phyloP scores from a whole-genome alignment of 129 eudicot genomes.

The Chrysanthemum seticuspe region DNA sequence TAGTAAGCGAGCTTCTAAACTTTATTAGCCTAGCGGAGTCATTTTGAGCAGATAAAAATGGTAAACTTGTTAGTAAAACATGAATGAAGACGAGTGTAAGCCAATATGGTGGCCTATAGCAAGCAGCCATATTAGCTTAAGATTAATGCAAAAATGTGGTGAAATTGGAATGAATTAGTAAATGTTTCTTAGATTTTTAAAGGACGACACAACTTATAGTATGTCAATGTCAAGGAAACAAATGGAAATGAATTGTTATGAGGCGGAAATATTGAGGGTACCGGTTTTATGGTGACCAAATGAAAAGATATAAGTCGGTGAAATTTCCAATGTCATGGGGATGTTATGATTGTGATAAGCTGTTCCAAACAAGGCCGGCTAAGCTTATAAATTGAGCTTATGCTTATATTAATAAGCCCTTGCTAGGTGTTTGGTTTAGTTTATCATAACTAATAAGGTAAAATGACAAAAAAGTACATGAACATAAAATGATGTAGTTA shows the following conservation, averaged over 20 bases:
- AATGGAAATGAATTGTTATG: conserved; percentile 23
- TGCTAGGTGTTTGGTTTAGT: too few relatives aligned
- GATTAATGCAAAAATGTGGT: conserved; percentile 6
- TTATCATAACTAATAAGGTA: too few relatives aligned
- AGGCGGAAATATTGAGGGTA: conserved; percentile 27
- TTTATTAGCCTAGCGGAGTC: conserved; percentile 36
- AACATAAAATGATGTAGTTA: too few relatives aligned
- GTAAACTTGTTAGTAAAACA: conserved; percentile 13
- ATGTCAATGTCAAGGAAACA: conserved; percentile 19
- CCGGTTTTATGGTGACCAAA: conserved; percentile 23
- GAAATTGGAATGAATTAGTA: neutral
- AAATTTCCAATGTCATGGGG: conserved; percentile 29
- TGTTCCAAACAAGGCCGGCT: conserved; percentile 30
- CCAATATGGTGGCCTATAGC: conserved; percentile 18
- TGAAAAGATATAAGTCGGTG: conserved; percentile 31
- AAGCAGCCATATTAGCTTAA: conserved; percentile 20
- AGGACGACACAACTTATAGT: conserved; percentile 25
- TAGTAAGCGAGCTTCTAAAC: conserved; percentile 36
- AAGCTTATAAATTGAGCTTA: neutral
- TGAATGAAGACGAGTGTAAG: conserved; percentile 21
- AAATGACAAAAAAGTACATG: too few relatives aligned
- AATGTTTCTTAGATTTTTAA: neutral
- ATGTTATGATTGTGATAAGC: conserved; percentile 25
- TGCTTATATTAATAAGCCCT: too few relatives aligned
- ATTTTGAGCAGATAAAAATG: conserved; percentile 10